Evolutionary conservation across 345 rosid genomes (phyloP), one percentile per base, ranked within the genome.

Genomic region (Gossypium ekmanianum): DNA sequence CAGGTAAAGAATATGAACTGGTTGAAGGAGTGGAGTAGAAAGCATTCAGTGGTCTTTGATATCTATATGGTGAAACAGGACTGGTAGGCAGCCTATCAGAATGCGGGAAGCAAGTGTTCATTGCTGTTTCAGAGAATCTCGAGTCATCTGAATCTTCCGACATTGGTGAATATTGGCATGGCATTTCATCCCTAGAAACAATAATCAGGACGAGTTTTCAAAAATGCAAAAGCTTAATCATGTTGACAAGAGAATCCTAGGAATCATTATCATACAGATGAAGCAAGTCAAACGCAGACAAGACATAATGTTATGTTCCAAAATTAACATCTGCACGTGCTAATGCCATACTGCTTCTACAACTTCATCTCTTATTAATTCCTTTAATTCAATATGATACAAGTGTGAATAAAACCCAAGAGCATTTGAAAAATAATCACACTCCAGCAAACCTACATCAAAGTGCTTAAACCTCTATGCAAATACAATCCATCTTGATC

Each of bases 121-220:
- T 41, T 43, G 84, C 79, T 55, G 85, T 81, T 71, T 95, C 97
- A 10, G 83, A 85, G 76, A 83, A 89, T 69, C 94, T 84, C 0
- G 80, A 83, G 74, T 93, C 97, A 29, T 93, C 98, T 0, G 88
- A 93, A 79, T 93, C 98, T 77, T 96, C 98, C 51, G 95, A 96
- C 97, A 92, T 93, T 24, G 97, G 98, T 56, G 98, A 96, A 82
- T 93, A 93, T 75, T 96, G 97, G 78, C 89, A 77, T 16, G 93
- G 67, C 82, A 92, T 68, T 65, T 93, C 99, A 83, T 96, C 98
- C 87, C 97, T 96, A 84, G 34, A 77, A 75, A 24, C 9, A 54
- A 52, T 3, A 39, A n/a, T 3, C 20, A 29, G 45, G n/a, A 61
- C 22, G 39, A 44, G 50, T 22, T 54, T 24, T 7, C 43, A 61